phyloP scores from a whole-genome alignment of 2,329 filamentous ascomycete species.

The Alternaria gaisen region DNA sequence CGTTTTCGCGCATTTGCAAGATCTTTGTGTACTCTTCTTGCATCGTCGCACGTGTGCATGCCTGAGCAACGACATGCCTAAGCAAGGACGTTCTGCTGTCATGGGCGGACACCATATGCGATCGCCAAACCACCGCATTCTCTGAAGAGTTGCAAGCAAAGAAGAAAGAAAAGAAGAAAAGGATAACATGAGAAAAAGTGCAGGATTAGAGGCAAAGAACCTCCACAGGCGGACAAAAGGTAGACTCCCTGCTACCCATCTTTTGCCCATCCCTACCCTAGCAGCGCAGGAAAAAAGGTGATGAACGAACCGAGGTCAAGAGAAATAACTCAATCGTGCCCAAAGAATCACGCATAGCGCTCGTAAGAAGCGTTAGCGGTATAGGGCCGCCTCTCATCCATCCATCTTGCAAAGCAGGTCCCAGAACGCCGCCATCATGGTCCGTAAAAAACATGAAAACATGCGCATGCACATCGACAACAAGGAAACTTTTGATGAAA shows the following conservation, averaged over 20 bases:
- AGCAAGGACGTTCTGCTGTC: slow-evolving; percentile 23
- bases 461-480: slow-evolving; percentile 31
- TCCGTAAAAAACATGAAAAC: slow-evolving; percentile 15
- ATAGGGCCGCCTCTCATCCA: slow-evolving; percentile 15
- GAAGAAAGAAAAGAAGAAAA: slow-evolving; percentile 13
- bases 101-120: slow-evolving; percentile 9
- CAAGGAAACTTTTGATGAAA: slow-evolving; percentile 40
- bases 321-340: slow-evolving; percentile 8
- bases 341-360: slow-evolving; percentile 29
- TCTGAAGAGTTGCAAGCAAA: neutral
- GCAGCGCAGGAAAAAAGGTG: slow-evolving; percentile 22
- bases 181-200: slow-evolving; percentile 16
- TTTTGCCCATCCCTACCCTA: slow-evolving; percentile 14
- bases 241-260: slow-evolving; percentile 12
- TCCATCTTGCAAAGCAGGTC: slow-evolving; percentile 27
- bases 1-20: slow-evolving; percentile 21
- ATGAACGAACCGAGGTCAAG: slow-evolving; percentile 20
- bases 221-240: slow-evolving; percentile 12
- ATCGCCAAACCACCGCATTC: slow-evolving; percentile 15
- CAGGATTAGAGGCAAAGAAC: slow-evolving; percentile 10
- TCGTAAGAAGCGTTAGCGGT: slow-evolving; percentile 30
- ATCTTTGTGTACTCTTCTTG: neutral
- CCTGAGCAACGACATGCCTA: neutral
- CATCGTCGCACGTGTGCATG: neutral
- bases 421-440: slow-evolving; percentile 41